These are phyloP conservation scores for Xylariomycetidae sp. DNA, from an alignment of 2,329 filamentous ascomycete species.

Conservation along the genomic window DNA sequence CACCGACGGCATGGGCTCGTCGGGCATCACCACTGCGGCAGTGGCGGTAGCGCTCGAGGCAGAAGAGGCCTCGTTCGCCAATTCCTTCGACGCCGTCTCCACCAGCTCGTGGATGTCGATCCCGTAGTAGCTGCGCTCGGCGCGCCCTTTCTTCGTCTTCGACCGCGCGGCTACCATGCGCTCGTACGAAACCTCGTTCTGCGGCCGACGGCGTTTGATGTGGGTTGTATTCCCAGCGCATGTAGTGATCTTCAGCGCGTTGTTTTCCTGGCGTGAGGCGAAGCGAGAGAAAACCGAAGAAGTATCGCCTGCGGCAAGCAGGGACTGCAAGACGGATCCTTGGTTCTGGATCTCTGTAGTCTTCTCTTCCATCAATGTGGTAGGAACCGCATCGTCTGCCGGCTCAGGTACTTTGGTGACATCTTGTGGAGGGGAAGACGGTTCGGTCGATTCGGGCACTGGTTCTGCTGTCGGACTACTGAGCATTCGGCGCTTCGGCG, in stretches of 20 bases:
- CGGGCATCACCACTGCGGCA: constrained; percentile 18
- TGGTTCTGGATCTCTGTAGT: not conserved
- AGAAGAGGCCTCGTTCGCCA: too few species aligned
- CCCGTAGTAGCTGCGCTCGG: constrained; percentile 78
- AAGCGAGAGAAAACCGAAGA: constrained; percentile 17
- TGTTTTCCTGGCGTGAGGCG: constrained; percentile 13
- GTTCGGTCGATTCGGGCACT: constrained; percentile 15
- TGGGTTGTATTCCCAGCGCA: constrained; percentile 52
- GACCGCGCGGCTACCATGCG: constrained; percentile 63
- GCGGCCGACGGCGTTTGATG: constrained; percentile 47
- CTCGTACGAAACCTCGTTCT: constrained; percentile 51
- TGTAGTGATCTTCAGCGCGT: constrained; percentile 39
- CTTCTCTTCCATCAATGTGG: not conserved
- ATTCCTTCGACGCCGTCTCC: constrained; percentile 60
- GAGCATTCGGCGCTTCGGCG: constrained; percentile 38
- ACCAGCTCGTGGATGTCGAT: constrained; percentile 85
- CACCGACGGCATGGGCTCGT: constrained; percentile 35
- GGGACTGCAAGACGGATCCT: constrained; percentile 11
- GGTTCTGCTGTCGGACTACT: constrained; percentile 20
- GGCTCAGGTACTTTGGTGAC: constrained; percentile 6
- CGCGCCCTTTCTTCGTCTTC: constrained; percentile 58
- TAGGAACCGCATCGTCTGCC: not conserved
- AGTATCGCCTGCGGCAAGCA: constrained; percentile 15
- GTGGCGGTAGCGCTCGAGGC: constrained; percentile 25
- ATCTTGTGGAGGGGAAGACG: constrained; percentile 17